These are phyloP conservation scores for Aeschynomene evenia DNA, from an alignment of 306 rosid genomes.

Conservation along the genomic window DNA sequence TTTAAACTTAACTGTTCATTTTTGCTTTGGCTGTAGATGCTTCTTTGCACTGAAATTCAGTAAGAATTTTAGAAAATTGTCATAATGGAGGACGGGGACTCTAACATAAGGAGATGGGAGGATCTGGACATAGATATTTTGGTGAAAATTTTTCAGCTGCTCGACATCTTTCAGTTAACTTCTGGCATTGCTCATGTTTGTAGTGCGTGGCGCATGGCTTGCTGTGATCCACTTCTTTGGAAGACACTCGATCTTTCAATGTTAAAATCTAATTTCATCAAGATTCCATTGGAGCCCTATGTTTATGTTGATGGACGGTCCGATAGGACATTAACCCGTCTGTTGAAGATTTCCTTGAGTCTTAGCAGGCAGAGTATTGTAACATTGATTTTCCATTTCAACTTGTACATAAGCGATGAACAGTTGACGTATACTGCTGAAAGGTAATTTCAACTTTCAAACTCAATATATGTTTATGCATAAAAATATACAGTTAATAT, in stretches of 20 bases:
- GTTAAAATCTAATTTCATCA: slow-evolving; percentile 68
- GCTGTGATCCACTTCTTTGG: slow-evolving; percentile 75
- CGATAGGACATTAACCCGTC: slow-evolving; percentile 49
- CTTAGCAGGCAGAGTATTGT: slow-evolving; percentile 55
- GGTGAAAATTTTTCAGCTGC: slow-evolving; percentile 68
- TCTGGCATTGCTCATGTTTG: slow-evolving; percentile 71
- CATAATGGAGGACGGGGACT: slow-evolving; percentile 52
- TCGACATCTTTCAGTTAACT: slow-evolving; percentile 59
- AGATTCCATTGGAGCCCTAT: slow-evolving; percentile 70
- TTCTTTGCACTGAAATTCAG: slow-evolving; percentile 21
- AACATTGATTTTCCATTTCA: slow-evolving; percentile 69
- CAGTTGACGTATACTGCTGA: slow-evolving; percentile 81
- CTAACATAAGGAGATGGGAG: slow-evolving; percentile 57
- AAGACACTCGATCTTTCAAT: slow-evolving; percentile 71
- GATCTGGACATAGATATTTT: slow-evolving; percentile 65
- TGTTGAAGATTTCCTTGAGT: slow-evolving; percentile 65
- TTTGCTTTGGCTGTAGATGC: slow-evolving; percentile 32
- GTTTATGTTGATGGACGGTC: slow-evolving; percentile 69
- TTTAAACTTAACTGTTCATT: slow-evolving; percentile 10
- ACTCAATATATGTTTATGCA: neutral
- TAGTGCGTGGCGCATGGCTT: slow-evolving; percentile 69
- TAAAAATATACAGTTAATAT: neutral
- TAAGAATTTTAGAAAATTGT: slow-evolving; percentile 35
- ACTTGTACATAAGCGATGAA: slow-evolving; percentile 65
- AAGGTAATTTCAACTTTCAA: slow-evolving; percentile 51